These are phyloP conservation scores for Lodderomyces elongisporus DNA, from an alignment of 1,139 yeast genomes.

Conservation along the genomic window DNA sequence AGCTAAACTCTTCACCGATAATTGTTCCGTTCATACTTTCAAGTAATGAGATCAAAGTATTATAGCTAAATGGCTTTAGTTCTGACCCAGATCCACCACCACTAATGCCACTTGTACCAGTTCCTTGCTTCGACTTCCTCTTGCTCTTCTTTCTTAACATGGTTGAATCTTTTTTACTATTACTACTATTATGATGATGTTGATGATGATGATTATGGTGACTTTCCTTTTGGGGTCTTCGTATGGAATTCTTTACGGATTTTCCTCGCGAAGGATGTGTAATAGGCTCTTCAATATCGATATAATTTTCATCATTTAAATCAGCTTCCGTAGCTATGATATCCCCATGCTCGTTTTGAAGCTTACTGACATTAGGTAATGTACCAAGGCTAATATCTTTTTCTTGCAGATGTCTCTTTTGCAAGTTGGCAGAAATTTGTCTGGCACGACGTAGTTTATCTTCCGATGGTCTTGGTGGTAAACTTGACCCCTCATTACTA, in stretches of 20 bases:
- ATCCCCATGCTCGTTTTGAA: slow-evolving; percentile 2
- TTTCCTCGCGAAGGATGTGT: slow-evolving; percentile 29
- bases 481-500: slow-evolving; percentile 6
- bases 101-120: background rate
- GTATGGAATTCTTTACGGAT: slow-evolving; percentile 33
- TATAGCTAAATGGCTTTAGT: slow-evolving; percentile 52
- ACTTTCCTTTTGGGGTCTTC: slow-evolving; percentile 4
- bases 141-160: too few species aligned
- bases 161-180: too few species aligned
- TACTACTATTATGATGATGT: too few species aligned
- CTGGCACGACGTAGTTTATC: slow-evolving; percentile 31
- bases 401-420: slow-evolving; percentile 6
- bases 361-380: background rate
- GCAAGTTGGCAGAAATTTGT: slow-evolving; percentile 19
- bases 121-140: slow-evolving; percentile 6
- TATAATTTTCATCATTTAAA: slow-evolving; percentile 28
- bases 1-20: slow-evolving; percentile 67
- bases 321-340: background rate
- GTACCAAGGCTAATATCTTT: background rate
- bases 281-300: slow-evolving; percentile 35
- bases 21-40: slow-evolving; percentile 63
- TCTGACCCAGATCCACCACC: slow-evolving; percentile 7
- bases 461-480: slow-evolving; percentile 38
- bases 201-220: slow-evolving; percentile 7
- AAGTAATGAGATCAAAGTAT: slow-evolving; percentile 51